Evolutionary conservation across 2,329 filamentous ascomycete genomes (phyloP).

Genomic region (Neurospora sp.): DNA sequence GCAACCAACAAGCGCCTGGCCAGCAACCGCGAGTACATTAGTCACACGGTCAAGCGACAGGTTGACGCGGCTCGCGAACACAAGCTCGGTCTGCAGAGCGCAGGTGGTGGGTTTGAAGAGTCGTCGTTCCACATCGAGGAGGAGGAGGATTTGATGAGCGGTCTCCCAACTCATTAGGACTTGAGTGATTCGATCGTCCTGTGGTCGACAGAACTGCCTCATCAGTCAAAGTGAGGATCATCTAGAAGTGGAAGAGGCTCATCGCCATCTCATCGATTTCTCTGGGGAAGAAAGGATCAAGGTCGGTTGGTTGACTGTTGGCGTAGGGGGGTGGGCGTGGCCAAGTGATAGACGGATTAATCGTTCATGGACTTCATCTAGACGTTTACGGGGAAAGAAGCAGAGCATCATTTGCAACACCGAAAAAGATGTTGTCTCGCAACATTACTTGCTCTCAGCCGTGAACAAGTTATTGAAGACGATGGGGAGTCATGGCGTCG

Average conservation of each 20-base stretch:
- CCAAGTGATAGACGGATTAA: background rate
- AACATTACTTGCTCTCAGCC: background rate
- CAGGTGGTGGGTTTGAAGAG: background rate
- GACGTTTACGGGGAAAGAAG: background rate
- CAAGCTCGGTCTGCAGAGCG: background rate
- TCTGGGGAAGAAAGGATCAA: background rate
- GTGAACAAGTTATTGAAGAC: background rate
- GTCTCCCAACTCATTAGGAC: background rate
- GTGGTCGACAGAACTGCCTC: too few relatives aligned
- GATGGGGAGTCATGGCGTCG: background rate
- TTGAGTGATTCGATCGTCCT: too few relatives aligned
- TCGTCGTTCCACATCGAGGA: background rate
- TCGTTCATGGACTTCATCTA: background rate
- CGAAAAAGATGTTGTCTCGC: background rate
- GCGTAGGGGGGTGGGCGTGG: background rate
- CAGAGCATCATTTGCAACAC: background rate
- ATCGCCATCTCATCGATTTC: background rate
- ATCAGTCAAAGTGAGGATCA: too few relatives aligned
- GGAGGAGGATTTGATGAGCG: background rate
- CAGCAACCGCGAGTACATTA: constrained; percentile 47
- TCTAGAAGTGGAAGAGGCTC: background rate
- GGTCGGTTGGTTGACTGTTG: background rate
- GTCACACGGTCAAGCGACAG: constrained; percentile 35
- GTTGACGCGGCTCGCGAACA: background rate
- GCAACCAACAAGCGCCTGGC: constrained; percentile 44